Evolutionary conservation across 805 yeast genomes (phyloP), one percentile per base, ranked within the genome.

Genomic region (Lipomyces chichibuensis): DNA sequence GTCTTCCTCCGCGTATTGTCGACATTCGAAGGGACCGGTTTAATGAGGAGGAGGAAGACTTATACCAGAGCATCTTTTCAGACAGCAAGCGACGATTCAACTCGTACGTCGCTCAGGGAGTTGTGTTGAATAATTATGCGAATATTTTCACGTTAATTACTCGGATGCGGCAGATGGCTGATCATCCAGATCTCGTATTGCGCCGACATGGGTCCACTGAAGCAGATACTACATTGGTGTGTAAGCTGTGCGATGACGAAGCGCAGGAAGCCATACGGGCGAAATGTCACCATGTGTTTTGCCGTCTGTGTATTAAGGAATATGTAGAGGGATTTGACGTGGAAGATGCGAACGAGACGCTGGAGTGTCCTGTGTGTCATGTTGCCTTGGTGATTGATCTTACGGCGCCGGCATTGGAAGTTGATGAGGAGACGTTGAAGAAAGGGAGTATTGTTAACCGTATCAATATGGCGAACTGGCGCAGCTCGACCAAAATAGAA

Each of bases 201-300:
- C 87, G 92, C 72, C 82, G 93, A 62, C 83, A 88, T 37, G 85
- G 85, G 2, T 74, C 79, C 11, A 73, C 74, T 4, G 71, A 78
- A 67, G 72, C 64, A 8, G 85, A 84, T n/a, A 66, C 72, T 14
- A 76, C 80, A 5, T 85, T 92, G 11, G 88, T 95, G 54, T 95
- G 99, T 76, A 96, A 91, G 72, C 76, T 95, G 29, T 95, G 99
- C 79, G 98, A 93, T 72, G 99, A 95, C 75, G 98, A 93, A 78
- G 98, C 98, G 0, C 98, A 95, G 77, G 99, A 95, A 68, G 97
- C 99, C 0, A 92, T 95, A 58, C 93, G 90, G 77, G 89, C 97
- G 2, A 91, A 89, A 75, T 95, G 99, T 77, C 97, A 90, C 72
- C 99, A 95, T 76, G 85, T 85, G 69, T 95, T 95, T 76, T 95